phyloP scores from a whole-genome alignment of 495 filamentous ascomycete genomes.

The Letharia columbiana region DNA sequence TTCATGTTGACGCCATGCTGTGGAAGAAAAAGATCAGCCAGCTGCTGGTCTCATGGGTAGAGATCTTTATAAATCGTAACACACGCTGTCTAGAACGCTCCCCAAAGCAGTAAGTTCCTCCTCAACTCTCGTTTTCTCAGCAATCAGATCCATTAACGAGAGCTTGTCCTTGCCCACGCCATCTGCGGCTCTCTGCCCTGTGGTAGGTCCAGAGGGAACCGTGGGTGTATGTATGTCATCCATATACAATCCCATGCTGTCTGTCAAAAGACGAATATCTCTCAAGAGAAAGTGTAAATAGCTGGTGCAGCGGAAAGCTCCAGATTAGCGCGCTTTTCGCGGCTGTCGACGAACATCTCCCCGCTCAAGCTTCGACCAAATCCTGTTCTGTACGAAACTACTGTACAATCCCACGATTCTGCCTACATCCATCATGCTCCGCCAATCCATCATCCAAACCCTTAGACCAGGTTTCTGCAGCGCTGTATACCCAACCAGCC shows the following conservation, averaged over 20 bases:
- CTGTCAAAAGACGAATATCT: not conserved
- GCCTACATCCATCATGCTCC: constrained; percentile 45
- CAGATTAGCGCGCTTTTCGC: constrained; percentile 12
- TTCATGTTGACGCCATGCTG: constrained; percentile 93
- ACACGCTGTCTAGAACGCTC: constrained; percentile 77
- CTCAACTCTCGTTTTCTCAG: constrained; percentile 74
- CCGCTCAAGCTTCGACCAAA: constrained; percentile 12
- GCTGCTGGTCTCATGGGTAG: not conserved
- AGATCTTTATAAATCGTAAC: not conserved
- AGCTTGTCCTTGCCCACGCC: constrained; percentile 46
- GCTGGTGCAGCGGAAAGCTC: not conserved
- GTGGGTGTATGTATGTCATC: constrained; percentile 68
- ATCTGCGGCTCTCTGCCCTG: constrained; percentile 41
- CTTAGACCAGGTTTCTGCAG: constrained; percentile 41
- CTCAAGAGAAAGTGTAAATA: not conserved
- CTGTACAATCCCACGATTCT: not conserved
- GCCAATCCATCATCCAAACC: constrained; percentile 53
- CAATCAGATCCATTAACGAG: constrained; percentile 54
- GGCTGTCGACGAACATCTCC: constrained; percentile 13
- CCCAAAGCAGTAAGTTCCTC: constrained; percentile 75
- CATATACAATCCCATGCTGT: constrained; percentile 45
- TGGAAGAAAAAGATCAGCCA: not conserved
- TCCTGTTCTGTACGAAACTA: constrained; percentile 9
- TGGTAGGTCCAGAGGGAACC: constrained; percentile 62
- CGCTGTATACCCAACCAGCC: constrained; percentile 40